Evolutionary conservation across 2,329 filamentous ascomycete species (phyloP).

Genomic region (Aspergillus candidus): DNA sequence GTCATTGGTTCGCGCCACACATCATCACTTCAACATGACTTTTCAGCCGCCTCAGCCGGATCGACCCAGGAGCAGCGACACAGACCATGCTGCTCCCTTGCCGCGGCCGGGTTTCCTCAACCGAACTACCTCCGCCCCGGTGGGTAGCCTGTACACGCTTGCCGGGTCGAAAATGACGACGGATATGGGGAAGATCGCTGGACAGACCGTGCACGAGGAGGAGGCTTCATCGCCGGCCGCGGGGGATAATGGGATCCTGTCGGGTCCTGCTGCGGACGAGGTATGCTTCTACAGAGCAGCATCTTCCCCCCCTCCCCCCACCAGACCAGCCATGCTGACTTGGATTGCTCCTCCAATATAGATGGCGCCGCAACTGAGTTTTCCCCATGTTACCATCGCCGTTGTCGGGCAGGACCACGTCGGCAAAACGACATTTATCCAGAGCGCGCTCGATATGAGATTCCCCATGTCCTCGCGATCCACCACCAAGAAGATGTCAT

Average conservation of each 20-base stretch:
- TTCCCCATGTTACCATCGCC: slow-evolving; percentile 54
- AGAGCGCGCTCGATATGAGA: slow-evolving; percentile 50
- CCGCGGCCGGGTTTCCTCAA: slow-evolving; percentile 27
- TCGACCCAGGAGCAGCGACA: slow-evolving; percentile 27
- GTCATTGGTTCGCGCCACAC: slow-evolving; percentile 8
- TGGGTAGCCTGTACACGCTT: slow-evolving; percentile 24
- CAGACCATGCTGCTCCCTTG: slow-evolving; percentile 19
- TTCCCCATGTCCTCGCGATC: slow-evolving; percentile 34
- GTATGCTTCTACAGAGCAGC: slow-evolving; percentile 16
- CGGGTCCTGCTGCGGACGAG: slow-evolving; percentile 17
- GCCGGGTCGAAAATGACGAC: slow-evolving; percentile 17
- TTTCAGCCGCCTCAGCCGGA: slow-evolving; percentile 25
- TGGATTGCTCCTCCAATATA: slow-evolving; percentile 6
- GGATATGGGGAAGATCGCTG: slow-evolving; percentile 14
- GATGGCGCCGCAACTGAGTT: slow-evolving; percentile 22
- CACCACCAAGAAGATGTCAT: slow-evolving; percentile 50
- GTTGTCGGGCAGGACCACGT: slow-evolving; percentile 50
- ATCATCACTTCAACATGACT: slow-evolving; percentile 17
- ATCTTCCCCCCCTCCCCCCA: slow-evolving; percentile 6
- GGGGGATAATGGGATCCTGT: slow-evolving; percentile 12
- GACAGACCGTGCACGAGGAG: slow-evolving; percentile 26
- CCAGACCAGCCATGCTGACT: neutral
- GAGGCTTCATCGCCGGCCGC: slow-evolving; percentile 18
- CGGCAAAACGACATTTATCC: slow-evolving; percentile 57
- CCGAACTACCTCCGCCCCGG: slow-evolving; percentile 32